These are phyloP conservation scores for Tulasnella sp. DNA, from an alignment of 768 basidiomycete species.

Conservation along the genomic window DNA sequence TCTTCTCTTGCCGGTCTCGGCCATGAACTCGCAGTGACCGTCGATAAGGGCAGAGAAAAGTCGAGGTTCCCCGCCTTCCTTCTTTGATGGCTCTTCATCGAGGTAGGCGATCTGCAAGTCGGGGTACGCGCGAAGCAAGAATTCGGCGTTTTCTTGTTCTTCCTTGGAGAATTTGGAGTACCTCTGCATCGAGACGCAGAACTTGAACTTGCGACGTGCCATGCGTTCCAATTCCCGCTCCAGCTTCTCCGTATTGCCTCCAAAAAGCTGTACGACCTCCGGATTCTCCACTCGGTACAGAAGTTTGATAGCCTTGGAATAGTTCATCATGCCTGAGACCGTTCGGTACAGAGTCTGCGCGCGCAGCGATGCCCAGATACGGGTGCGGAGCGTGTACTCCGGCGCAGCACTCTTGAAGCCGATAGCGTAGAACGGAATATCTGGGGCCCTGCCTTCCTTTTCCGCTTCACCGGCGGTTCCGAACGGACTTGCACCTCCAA, in stretches of 20 bases:
- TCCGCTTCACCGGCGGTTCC: slow-evolving; percentile 70
- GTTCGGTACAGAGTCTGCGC: slow-evolving; percentile 98
- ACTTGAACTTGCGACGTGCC: slow-evolving; percentile 98
- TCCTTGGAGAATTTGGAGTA: slow-evolving; percentile 99
- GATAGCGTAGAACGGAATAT: slow-evolving; percentile 95
- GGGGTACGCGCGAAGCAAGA: slow-evolving; percentile 92
- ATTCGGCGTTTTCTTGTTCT: slow-evolving; percentile 98
- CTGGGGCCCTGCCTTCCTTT: slow-evolving; percentile 61
- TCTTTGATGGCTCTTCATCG: slow-evolving; percentile 88
- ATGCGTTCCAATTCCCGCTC: slow-evolving; percentile 96
- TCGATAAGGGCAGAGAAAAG: slow-evolving; percentile 96
- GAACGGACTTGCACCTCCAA: slow-evolving; percentile 66
- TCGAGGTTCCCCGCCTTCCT: slow-evolving; percentile 90
- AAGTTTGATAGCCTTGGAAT: slow-evolving; percentile 97
- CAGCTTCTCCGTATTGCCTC: slow-evolving; percentile 93
- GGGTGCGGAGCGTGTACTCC: slow-evolving; percentile 95
- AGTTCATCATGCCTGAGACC: slow-evolving; percentile 99
- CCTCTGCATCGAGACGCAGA: slow-evolving; percentile 97
- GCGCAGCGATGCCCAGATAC: slow-evolving; percentile 98
- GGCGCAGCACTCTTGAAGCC: slow-evolving; percentile 99
- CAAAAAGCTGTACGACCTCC: slow-evolving; percentile 94
- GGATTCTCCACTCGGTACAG: slow-evolving; percentile 99
- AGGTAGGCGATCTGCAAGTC: slow-evolving; percentile 98
- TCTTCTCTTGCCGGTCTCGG: slow-evolving; percentile 76
- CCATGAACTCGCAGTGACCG: slow-evolving; percentile 92